Evolutionary conservation across 2,329 filamentous ascomycete genomes (phyloP), one percentile per base, ranked within the genome.

Genomic region (Aspergillus phoenicis): DNA sequence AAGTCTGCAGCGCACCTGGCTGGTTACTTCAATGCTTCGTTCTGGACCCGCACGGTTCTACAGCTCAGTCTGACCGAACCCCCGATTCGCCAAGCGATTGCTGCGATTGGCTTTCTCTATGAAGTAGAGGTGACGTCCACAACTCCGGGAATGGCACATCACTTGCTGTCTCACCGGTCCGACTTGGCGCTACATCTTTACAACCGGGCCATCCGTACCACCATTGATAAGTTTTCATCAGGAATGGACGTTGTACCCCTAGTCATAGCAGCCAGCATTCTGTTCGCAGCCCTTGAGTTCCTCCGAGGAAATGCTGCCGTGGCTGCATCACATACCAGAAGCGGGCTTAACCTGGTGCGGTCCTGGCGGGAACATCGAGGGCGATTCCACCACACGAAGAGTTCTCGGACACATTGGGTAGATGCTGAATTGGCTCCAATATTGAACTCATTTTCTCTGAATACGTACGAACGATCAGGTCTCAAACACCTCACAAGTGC

Each of bases 51-150:
- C 47, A 82, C 83, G 36, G 86, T 90, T 1, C 72, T 89, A 8
- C 84, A 87, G 66, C 86, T 87, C 71, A 89, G 86, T 56, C 85
- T 89, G 64, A 79, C 81, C 0, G 85, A 88, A 68, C 77, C 82
- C 11, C 82, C 87, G 26, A 86, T 90, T 61, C 83, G 84, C 11
- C 86, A 89, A 71, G 85, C 87, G 10, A 86, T 90, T 8, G 81
- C 89, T 24, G 88, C 87, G 5, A 77, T 90, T 7, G 87, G 87
- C 15, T 86, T 87, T 3, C 75, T 90, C 41, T 89, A 90, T 73
- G 89, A 89, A 72, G 49, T 72, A 83, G 57, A 75, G 75, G 26
- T 28, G 15, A 30, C 28, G n/a, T 17, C 15, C 10, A 49, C 76
- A 81, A 4, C 74, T 77, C 13, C 76, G 77, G 11, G 76, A 22